phyloP scores from a whole-genome alignment of 1,284 basidiomycete genomes.

The Salmacisia buchloeana region DNA sequence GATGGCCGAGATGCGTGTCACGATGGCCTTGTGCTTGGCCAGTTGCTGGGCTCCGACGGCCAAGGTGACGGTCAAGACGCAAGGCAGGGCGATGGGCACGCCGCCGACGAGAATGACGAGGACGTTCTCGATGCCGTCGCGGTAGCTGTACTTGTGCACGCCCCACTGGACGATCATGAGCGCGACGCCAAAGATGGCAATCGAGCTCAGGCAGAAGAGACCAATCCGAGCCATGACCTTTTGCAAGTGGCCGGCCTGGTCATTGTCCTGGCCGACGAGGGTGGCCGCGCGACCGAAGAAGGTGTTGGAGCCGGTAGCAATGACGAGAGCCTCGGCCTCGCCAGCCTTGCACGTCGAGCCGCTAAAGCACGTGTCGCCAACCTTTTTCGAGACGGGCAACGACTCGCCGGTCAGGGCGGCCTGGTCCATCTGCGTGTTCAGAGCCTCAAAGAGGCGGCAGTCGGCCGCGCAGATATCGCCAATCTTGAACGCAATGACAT shows the following conservation, averaged over 20 bases:
- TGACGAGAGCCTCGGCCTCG: slow-evolving; percentile 93
- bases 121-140: slow-evolving; percentile 91
- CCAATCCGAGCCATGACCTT: slow-evolving; percentile 95
- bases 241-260: slow-evolving; percentile 88
- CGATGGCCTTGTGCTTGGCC: slow-evolving; percentile 96
- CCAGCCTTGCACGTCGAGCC: slow-evolving; percentile 96
- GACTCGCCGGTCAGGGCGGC: slow-evolving; percentile 95
- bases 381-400: slow-evolving; percentile 81
- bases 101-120: slow-evolving; percentile 95
- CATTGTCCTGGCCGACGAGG: slow-evolving; percentile 89
- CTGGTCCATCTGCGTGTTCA: slow-evolving; percentile 87
- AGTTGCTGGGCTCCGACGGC: slow-evolving; percentile 96
- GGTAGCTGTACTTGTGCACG: slow-evolving; percentile 70
- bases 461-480: slow-evolving; percentile 94
- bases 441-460: slow-evolving; percentile 85
- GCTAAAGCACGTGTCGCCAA: slow-evolving; percentile 90
- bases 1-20: slow-evolving; percentile 95
- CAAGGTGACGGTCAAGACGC: slow-evolving; percentile 89
- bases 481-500: slow-evolving; percentile 93
- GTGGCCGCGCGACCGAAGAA: slow-evolving; percentile 62
- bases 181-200: slow-evolving; percentile 53
- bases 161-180: background rate
- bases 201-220: slow-evolving; percentile 87
- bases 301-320: slow-evolving; percentile 77
- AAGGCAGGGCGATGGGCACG: slow-evolving; percentile 98